Percentiles rank a stretch among this genome's conserved stretches.
Evolutionary conservation across 495 filamentous ascomycete genomes (phyloP).

Genomic region (Hypomontagnella monticulosa): DNA sequence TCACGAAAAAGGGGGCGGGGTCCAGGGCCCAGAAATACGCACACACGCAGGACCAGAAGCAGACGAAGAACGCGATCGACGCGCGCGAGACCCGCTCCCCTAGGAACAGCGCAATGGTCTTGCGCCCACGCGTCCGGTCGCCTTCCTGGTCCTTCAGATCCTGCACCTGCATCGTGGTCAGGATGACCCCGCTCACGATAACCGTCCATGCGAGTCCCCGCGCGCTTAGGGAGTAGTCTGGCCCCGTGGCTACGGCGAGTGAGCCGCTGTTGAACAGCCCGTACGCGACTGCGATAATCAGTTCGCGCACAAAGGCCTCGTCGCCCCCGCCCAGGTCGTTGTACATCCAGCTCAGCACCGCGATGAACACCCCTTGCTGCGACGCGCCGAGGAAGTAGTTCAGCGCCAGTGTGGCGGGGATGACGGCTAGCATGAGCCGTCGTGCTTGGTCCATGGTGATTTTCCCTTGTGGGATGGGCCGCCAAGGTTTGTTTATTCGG

Average conservation of each 20-base stretch:
- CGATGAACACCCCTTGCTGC: conserved; percentile 47
- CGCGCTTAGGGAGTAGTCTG: conserved; percentile 24
- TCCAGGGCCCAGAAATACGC: conserved; percentile 49
- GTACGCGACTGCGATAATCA: conserved; percentile 57
- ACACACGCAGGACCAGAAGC: conserved; percentile 55
- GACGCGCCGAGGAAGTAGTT: conserved; percentile 50
- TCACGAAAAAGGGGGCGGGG: background rate
- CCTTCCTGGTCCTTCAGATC: conserved; percentile 51
- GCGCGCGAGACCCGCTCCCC: conserved; percentile 57
- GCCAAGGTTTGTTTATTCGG: conserved; percentile 67
- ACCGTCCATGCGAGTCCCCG: conserved; percentile 53
- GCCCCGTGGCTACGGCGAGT: conserved; percentile 37
- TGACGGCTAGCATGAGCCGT: conserved; percentile 45
- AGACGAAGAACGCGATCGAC: conserved; percentile 49
- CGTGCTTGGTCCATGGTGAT: conserved; percentile 53
- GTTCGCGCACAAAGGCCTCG: conserved; percentile 53
- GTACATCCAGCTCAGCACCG: conserved; percentile 61
- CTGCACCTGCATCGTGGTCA: conserved; percentile 63
- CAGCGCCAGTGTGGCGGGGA: conserved; percentile 49
- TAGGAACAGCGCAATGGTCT: conserved; percentile 53
- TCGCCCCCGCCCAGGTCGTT: conserved; percentile 63
- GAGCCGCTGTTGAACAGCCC: conserved; percentile 48
- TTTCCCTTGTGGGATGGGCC: conserved; percentile 57
- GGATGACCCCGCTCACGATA: conserved; percentile 55
- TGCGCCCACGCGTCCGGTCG: conserved; percentile 54